These are phyloP conservation scores for Xylaria bambusicola DNA, from an alignment of 495 filamentous ascomycete genomes.

Conservation along the genomic window DNA sequence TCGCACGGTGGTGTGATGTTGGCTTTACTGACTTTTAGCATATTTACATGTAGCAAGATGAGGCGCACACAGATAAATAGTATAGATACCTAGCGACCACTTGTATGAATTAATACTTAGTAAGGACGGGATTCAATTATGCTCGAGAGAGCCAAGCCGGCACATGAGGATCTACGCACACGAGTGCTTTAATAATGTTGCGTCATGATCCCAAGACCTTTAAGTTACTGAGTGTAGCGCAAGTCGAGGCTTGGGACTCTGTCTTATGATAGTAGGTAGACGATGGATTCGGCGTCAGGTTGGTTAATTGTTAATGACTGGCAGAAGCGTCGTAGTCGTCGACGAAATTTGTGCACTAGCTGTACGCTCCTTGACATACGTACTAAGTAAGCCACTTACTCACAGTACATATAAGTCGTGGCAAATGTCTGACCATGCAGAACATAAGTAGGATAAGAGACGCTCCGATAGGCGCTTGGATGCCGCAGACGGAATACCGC, in stretches of 20 bases:
- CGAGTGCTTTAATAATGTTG: background rate
- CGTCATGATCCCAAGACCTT: background rate
- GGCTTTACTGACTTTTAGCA: too few relatives aligned
- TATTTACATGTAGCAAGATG: too few relatives aligned
- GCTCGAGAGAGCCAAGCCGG: constrained; percentile 10
- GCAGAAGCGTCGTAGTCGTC: too few relatives aligned
- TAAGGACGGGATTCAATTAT: background rate
- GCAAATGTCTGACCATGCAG: background rate
- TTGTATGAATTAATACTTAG: background rate
- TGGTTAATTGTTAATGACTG: too few relatives aligned
- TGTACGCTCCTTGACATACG: too few relatives aligned
- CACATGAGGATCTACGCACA: constrained; percentile 9
- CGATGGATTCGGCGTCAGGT: too few relatives aligned
- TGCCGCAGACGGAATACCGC: background rate
- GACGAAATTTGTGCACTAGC: too few relatives aligned
- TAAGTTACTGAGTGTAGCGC: too few relatives aligned
- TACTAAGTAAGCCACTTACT: too few relatives aligned
- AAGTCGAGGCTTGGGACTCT: too few relatives aligned
- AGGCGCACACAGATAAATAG: background rate
- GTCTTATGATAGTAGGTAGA: too few relatives aligned
- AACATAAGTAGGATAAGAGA: background rate
- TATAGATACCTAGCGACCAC: too few relatives aligned
- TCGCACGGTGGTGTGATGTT: constrained; percentile 9
- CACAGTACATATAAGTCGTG: background rate
- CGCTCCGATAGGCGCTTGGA: background rate